Percentiles rank a stretch among this genome's conserved stretches.
Conservation (phyloP, 169 alveolate genomes). For the Eimeria maxima region DNA sequence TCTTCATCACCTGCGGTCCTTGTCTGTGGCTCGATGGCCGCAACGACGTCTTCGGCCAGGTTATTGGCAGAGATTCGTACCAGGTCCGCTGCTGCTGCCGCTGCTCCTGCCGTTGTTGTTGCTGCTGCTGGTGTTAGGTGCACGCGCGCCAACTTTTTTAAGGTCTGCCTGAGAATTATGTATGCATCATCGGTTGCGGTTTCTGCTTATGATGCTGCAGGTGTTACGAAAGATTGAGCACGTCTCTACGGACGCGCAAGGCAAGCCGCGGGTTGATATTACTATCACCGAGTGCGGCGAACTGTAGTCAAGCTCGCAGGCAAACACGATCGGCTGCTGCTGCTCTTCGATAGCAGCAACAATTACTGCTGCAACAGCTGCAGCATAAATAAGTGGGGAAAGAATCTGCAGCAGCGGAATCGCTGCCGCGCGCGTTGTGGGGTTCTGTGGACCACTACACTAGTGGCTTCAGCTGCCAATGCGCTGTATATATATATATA, state of each 20-base stretch:
- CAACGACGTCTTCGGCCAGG: conserved; percentile 91
- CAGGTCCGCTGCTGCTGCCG: conserved; percentile 17
- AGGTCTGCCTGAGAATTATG: background rate
- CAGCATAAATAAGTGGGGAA: background rate
- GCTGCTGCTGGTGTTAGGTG: background rate
- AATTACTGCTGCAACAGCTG: background rate
- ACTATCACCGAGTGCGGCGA: conserved; percentile 83
- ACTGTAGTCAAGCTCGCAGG: background rate
- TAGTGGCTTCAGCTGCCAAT: too few relatives aligned
- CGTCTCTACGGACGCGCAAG: conserved; percentile 77
- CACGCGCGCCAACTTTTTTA: too few relatives aligned
- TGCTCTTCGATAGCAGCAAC: background rate
- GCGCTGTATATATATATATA: too few relatives aligned
- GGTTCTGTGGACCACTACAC: too few relatives aligned
- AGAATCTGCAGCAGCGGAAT: background rate
- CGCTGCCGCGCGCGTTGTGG: background rate
- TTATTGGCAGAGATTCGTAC: conserved; percentile 83
- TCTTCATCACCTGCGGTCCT: conserved; percentile 97
- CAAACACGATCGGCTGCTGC: background rate
- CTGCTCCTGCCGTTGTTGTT: background rate
- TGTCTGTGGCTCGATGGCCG: conserved; percentile 98
- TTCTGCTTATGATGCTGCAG: conserved; percentile 48
- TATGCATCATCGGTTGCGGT: background rate
- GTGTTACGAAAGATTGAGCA: conserved; percentile 84
- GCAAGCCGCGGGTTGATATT: conserved; percentile 75